Evolutionary conservation across 495 filamentous ascomycete genomes (phyloP).

Genomic region (Umbilicaria muhlenbergii): DNA sequence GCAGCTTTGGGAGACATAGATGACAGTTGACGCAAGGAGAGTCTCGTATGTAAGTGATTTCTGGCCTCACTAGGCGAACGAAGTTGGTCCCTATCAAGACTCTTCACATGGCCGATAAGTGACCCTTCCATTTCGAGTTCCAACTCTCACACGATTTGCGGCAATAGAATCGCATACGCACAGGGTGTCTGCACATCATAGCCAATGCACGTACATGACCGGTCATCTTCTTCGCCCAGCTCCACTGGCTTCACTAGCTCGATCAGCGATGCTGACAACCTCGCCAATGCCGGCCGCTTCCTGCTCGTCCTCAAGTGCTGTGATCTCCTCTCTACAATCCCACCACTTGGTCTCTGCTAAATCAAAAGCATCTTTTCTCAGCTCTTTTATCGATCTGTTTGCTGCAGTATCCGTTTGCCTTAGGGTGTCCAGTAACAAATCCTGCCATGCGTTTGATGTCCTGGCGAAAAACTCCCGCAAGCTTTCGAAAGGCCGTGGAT

Average conservation of each 20-base stretch:
- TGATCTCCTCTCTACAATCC: conserved; percentile 93
- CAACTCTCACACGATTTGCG: too few relatives aligned
- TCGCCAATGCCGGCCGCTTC: conserved; percentile 92
- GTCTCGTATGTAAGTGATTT: too few relatives aligned
- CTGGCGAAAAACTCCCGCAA: conserved; percentile 83
- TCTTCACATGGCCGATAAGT: too few relatives aligned
- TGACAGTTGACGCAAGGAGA: too few relatives aligned
- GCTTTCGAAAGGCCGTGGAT: conserved; percentile 74
- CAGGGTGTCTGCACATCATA: too few relatives aligned
- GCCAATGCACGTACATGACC: too few relatives aligned
- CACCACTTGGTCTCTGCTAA: conserved; percentile 94
- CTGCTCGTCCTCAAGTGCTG: conserved; percentile 85
- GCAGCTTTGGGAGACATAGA: too few relatives aligned
- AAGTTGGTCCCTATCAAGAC: too few relatives aligned
- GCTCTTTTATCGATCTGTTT: conserved; percentile 68
- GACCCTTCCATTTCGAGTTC: too few relatives aligned
- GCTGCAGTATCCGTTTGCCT: conserved; percentile 36
- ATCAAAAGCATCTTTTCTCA: conserved; percentile 77
- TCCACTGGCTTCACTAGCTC: conserved; percentile 38
- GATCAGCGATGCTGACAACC: conserved; percentile 73
- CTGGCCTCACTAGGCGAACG: too few relatives aligned
- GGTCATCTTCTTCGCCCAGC: conserved; percentile 41
- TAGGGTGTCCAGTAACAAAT: conserved; percentile 53
- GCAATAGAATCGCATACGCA: too few relatives aligned
- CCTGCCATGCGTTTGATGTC: conserved; percentile 83